These are phyloP conservation scores for Yamadazyma dushanensis DNA, from an alignment of 1,139 yeast species.

Conservation along the genomic window DNA sequence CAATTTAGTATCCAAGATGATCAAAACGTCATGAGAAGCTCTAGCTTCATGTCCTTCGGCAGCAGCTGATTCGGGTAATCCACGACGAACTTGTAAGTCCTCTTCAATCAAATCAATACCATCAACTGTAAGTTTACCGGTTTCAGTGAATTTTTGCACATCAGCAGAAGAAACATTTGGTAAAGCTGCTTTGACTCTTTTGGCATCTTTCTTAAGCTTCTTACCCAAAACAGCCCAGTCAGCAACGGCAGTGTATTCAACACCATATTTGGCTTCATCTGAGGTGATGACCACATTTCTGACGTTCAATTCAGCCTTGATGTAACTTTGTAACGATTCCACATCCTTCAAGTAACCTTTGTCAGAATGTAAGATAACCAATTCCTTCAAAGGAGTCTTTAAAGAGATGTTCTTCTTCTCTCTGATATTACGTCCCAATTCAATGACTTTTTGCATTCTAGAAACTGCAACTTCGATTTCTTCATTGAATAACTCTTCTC, in stretches of 20 bases:
- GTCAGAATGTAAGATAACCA: constrained; percentile 85
- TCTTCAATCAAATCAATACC: constrained; percentile 86
- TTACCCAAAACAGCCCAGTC: constrained; percentile 99
- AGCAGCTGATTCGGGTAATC: constrained; percentile 65
- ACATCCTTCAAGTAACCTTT: constrained; percentile 73
- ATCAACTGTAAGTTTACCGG: constrained; percentile 80
- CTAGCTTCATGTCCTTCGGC: constrained; percentile 79
- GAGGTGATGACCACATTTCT: constrained; percentile 85
- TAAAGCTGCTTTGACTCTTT: constrained; percentile 90
- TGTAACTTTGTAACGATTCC: constrained; percentile 73
- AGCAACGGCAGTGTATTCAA: constrained; percentile 90
- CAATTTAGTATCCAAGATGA: constrained; percentile 83
- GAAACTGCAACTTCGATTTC: constrained; percentile 79
- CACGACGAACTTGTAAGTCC: constrained; percentile 88
- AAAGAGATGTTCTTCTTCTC: constrained; percentile 92
- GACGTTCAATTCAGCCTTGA: constrained; percentile 87
- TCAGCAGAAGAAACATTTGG: constrained; percentile 79
- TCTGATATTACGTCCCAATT: constrained; percentile 92
- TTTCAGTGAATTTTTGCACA: constrained; percentile 70
- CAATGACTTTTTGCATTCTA: constrained; percentile 97
- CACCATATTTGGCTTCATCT: constrained; percentile 90
- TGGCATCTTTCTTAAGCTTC: constrained; percentile 91
- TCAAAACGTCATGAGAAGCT: constrained; percentile 84
- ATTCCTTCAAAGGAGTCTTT: constrained; percentile 89
- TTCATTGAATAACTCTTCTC: constrained; percentile 77